These are phyloP conservation scores for Gonapodya prolifera DNA, from an alignment of 192 early-diverging fungal genomes.

Conservation along the genomic window DNA sequence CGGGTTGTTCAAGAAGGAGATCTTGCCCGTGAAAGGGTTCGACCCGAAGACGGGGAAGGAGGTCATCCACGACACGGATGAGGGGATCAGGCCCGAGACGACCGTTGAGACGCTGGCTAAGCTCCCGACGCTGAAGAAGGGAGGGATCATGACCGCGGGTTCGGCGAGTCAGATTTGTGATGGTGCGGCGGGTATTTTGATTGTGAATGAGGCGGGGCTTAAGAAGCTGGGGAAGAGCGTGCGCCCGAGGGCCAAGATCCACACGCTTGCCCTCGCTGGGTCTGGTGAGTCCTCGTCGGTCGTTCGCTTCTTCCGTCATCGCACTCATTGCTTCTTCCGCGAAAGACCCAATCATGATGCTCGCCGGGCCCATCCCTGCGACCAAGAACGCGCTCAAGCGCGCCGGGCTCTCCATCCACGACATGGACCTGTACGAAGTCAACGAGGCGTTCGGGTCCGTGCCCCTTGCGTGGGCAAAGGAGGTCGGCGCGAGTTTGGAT, in stretches of 20 bases:
- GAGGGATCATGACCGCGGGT: constrained; percentile 80
- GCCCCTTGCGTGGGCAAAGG: constrained; percentile 78
- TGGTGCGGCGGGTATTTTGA: constrained; percentile 75
- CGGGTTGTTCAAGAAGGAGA: constrained; percentile 70
- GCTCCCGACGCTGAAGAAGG: constrained; percentile 67
- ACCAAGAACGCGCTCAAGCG: background rate
- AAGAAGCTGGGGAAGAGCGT: constrained; percentile 53
- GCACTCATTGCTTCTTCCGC: constrained; percentile 8
- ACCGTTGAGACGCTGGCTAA: constrained; percentile 65
- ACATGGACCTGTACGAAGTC: constrained; percentile 36
- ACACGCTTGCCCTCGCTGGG: constrained; percentile 85
- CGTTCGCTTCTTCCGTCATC: constrained; percentile 1
- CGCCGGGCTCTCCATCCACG: too few relatives aligned
- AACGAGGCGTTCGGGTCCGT: constrained; percentile 99
- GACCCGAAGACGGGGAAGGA: constrained; percentile 61
- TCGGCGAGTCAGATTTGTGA: constrained; percentile 93
- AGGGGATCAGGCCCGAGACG: constrained; percentile 80
- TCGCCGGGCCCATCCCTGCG: background rate
- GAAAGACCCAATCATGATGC: constrained; percentile 83
- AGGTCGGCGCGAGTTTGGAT: constrained; percentile 61
- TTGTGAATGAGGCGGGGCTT: constrained; percentile 76
- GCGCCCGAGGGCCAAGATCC: constrained; percentile 81
- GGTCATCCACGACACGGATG: constrained; percentile 39
- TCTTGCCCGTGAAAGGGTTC: constrained; percentile 62
- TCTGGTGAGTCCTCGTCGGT: too few relatives aligned